Base-by-base conservation (phyloP, 2,329 filamentous ascomycete genomes). In the Monilinia vaccinii-corymbosi region DNA sequence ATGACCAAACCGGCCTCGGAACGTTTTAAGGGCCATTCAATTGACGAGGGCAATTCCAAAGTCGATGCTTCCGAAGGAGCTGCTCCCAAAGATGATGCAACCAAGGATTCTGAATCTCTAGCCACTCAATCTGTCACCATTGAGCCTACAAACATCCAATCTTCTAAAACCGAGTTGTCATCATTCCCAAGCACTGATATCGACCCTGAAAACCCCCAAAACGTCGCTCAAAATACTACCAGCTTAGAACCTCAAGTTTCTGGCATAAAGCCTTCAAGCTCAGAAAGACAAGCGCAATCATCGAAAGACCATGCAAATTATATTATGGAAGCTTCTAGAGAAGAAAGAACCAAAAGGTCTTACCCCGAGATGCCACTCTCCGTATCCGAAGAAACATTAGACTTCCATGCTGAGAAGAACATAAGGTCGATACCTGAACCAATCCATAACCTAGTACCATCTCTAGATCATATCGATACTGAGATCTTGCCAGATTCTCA, bases 401-500 rank as follows among this genome's bases (percentile, higher is more conserved):
- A 21, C 28, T 18, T 18, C 4, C n/a, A 31, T 44, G 13, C 28
- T 11, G 36, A 52, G 36, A 42, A 42, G 25, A 42, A 42, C 9
- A 13, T 18, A 5, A 40, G 18, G 7, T 16, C 18, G 11, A 32
- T 42, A 16, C 1, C 16, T 1, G n/a, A 42, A 23, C 4, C 36
- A 42, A 13, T 16, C 5, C 28, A 23, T 10, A 55, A 34, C 10
- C 14, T 40, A 7, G 18, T 13, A 36, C 6, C 36, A 34, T 42
- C 47, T 42, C 10, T 32, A 32, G 36, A 25, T 5, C 4, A 28
- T 10, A 50, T 58, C 2, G 56, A 59, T 10, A 50, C 40, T 8
- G 48, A 59, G 28, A 55, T 59, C 8, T n/a, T 46, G 13, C 38
- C 57, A 21, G 31, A 59, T 53, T 40, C 57, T 31, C 38, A 59